phyloP scores from a whole-genome alignment of 2,329 filamentous ascomycete genomes.

The Aspergillus piperis region DNA sequence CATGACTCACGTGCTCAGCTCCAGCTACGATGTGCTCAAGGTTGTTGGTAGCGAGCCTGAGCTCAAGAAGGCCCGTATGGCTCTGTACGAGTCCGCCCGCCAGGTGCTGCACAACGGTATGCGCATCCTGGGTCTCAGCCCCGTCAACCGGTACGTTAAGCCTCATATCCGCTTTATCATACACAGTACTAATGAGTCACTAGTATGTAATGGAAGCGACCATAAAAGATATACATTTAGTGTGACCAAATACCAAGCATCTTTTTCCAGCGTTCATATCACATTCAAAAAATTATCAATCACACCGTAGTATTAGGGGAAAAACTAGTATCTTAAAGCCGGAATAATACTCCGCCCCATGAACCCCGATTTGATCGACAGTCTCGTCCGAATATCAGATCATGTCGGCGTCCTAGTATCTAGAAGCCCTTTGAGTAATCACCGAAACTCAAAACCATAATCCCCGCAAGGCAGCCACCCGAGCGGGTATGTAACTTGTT shows the following conservation, averaged over 20 bases:
- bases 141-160: conserved; percentile 57
- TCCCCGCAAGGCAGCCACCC: too few species aligned
- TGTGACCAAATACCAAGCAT: conserved; percentile 14
- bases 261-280: not conserved
- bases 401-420: too few species aligned
- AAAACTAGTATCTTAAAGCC: too few species aligned
- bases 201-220: conserved; percentile 31
- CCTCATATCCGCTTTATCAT: not conserved
- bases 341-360: too few species aligned
- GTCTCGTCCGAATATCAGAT: too few species aligned
- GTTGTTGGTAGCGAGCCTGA: conserved; percentile 62
- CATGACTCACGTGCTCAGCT: conserved; percentile 64
- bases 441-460: too few species aligned
- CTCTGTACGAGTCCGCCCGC: conserved; percentile 62
- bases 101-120: conserved; percentile 68
- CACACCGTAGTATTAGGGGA: not conserved
- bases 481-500: too few species aligned
- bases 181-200: not conserved
- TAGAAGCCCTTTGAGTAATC: too few species aligned
- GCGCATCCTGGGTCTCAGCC: conserved; percentile 64
- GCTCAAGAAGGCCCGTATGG: conserved; percentile 60
- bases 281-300: too few species aligned
- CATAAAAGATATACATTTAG: conserved; percentile 11
- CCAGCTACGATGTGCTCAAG: conserved; percentile 63
- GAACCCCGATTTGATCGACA: too few species aligned